Evolutionary conservation across 2,329 filamentous ascomycete species (phyloP).

Genomic region (Dactylellina cionopaga): DNA sequence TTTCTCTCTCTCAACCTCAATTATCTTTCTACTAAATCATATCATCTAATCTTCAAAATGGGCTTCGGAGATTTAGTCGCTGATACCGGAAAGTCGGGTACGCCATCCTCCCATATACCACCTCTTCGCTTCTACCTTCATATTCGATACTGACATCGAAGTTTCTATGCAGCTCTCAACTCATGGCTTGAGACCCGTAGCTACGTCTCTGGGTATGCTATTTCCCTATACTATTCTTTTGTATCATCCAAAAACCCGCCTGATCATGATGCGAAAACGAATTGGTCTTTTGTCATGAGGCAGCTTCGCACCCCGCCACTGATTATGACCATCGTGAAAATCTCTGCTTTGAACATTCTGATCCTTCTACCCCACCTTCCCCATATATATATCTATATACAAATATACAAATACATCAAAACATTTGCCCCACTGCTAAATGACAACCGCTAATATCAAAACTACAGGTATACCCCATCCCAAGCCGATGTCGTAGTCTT

Average conservation of each 20-base stretch:
- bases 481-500: constrained; percentile 96
- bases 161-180: constrained; percentile 66
- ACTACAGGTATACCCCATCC: constrained; percentile 70
- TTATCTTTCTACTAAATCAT: constrained; percentile 13
- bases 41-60: too few species aligned
- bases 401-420: too few species aligned
- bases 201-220: constrained; percentile 83
- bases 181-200: constrained; percentile 78
- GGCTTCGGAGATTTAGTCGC: constrained; percentile 75
- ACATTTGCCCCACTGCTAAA: too few species aligned
- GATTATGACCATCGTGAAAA: constrained; percentile 70
- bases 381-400: background rate
- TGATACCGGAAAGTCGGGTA: constrained; percentile 72
- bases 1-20: too few species aligned
- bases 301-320: constrained; percentile 88
- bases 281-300: constrained; percentile 93
- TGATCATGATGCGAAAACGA: constrained; percentile 76
- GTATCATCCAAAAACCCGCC: constrained; percentile 18
- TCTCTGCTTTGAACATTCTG: constrained; percentile 22
- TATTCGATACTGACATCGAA: constrained; percentile 9
- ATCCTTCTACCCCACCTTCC: constrained; percentile 5
- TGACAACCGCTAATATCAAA: constrained; percentile 20
- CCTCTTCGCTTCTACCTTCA: constrained; percentile 9
- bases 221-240: constrained; percentile 50
- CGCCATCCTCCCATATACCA: constrained; percentile 56